Evolutionary conservation across 257 asterid species (phyloP).

Genomic region (Ehretia macrophylla): DNA sequence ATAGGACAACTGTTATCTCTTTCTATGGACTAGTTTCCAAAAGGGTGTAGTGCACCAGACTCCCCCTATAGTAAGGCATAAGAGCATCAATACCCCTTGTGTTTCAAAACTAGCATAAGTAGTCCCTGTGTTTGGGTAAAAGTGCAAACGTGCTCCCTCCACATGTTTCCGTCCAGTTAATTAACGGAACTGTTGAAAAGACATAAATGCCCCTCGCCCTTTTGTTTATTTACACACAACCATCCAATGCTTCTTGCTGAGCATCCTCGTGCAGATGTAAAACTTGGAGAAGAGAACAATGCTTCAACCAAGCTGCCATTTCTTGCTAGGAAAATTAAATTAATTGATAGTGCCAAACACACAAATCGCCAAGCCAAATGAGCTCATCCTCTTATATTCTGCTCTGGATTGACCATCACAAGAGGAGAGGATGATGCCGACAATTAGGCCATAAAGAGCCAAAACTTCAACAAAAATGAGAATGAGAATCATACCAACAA

Average conservation of each 20-base stretch:
- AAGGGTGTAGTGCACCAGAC: no score
- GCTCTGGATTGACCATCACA: slow-evolving; percentile 92
- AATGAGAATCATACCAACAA: slow-evolving; percentile 81
- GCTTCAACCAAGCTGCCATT: slow-evolving; percentile 15
- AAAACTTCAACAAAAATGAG: slow-evolving; percentile 76
- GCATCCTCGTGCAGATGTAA: background rate
- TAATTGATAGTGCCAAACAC: slow-evolving; percentile 15
- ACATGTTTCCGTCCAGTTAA: no score
- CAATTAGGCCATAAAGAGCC: slow-evolving; percentile 78
- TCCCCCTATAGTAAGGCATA: no score
- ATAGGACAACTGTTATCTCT: no score
- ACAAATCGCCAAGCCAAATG: slow-evolving; percentile 12
- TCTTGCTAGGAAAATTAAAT: slow-evolving; percentile 15
- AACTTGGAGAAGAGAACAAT: background rate
- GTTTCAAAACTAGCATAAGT: no score
- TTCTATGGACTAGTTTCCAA: no score
- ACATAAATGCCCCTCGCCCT: no score
- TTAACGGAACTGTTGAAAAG: no score
- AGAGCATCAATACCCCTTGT: no score
- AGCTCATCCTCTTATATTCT: slow-evolving; percentile 45
- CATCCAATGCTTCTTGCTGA: background rate
- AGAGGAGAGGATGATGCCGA: slow-evolving; percentile 85
- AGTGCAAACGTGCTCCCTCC: no score
- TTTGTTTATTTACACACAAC: no score
- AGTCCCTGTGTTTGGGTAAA: no score